A percentile compares a stretch with the other conserved stretches of the same genome.
These are phyloP conservation scores for Artemisia annua DNA, from an alignment of 129 eudicot species.

Conservation along the genomic window DNA sequence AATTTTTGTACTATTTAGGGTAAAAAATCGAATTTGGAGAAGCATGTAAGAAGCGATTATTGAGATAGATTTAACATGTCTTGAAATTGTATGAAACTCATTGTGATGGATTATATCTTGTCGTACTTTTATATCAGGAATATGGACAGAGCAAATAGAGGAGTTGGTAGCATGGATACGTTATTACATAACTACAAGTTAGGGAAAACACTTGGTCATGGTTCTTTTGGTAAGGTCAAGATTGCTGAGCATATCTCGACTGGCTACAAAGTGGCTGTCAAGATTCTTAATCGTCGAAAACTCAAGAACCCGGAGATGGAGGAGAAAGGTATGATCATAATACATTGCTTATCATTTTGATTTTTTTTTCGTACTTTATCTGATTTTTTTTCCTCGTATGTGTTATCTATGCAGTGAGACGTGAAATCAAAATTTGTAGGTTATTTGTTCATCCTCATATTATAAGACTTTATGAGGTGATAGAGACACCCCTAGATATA, in stretches of 20 bases:
- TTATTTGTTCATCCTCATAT: constrained; percentile 87
- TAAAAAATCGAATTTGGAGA: too few species aligned
- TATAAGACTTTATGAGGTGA: constrained; percentile 88
- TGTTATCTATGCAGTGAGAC: constrained; percentile 53
- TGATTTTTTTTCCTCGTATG: neutral
- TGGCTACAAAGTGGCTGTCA: constrained; percentile 72
- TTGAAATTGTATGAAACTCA: neutral
- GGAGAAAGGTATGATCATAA: constrained; percentile 53
- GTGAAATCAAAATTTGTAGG: constrained; percentile 79
- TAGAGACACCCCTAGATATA: constrained; percentile 85
- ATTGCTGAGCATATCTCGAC: constrained; percentile 67
- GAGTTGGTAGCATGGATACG: constrained; percentile 43
- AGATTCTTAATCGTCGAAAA: constrained; percentile 68
- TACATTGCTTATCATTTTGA: neutral
- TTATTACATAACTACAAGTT: constrained; percentile 58
- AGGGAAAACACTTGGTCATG: constrained; percentile 76
- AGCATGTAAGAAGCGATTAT: too few species aligned
- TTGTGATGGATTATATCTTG: neutral
- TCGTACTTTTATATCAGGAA: constrained; percentile 38
- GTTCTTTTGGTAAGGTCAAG: constrained; percentile 72
- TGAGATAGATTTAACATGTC: neutral
- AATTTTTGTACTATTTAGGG: too few species aligned
- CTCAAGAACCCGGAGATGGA: constrained; percentile 62
- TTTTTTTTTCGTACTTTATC: neutral
- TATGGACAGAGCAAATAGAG: constrained; percentile 53